Evolutionary conservation across 2,329 filamentous ascomycete species (phyloP).

Genomic region (Xylariaceae sp.): DNA sequence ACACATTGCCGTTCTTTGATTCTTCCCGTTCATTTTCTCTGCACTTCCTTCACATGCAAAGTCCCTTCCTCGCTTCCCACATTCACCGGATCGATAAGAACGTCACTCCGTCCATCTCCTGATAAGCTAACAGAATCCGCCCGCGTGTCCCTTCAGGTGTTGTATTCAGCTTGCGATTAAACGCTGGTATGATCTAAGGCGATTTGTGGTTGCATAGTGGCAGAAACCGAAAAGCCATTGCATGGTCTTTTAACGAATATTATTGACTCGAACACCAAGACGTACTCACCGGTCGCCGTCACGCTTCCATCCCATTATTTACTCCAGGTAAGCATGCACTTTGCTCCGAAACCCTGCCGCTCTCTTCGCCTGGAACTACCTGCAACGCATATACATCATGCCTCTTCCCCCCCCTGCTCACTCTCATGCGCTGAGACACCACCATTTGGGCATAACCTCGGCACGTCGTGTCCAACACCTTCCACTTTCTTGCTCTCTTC

Average conservation of each 20-base stretch:
- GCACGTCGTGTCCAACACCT: background rate
- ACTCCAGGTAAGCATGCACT: background rate
- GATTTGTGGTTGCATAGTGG: conserved; percentile 1
- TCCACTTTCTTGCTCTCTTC: background rate
- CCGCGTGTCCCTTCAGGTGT: background rate
- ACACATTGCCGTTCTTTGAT: background rate
- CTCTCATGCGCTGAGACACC: background rate
- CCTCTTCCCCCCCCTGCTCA: background rate
- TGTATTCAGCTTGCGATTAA: conserved; percentile 2
- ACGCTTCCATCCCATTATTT: background rate
- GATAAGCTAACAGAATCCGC: background rate
- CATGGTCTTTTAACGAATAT: background rate
- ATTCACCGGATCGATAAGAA: background rate
- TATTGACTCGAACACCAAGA: background rate
- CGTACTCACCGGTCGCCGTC: background rate
- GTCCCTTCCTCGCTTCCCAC: background rate
- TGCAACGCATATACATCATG: background rate
- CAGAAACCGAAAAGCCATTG: background rate
- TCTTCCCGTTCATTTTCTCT: background rate
- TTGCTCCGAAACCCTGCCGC: background rate
- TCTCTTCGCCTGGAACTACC: background rate
- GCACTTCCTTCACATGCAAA: conserved; percentile 6
- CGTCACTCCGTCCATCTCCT: background rate
- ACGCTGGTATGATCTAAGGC: background rate
- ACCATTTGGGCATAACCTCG: background rate